Conservation (phyloP, 345 rosid genomes). For the Diplotaxis tenuifolia region DNA sequence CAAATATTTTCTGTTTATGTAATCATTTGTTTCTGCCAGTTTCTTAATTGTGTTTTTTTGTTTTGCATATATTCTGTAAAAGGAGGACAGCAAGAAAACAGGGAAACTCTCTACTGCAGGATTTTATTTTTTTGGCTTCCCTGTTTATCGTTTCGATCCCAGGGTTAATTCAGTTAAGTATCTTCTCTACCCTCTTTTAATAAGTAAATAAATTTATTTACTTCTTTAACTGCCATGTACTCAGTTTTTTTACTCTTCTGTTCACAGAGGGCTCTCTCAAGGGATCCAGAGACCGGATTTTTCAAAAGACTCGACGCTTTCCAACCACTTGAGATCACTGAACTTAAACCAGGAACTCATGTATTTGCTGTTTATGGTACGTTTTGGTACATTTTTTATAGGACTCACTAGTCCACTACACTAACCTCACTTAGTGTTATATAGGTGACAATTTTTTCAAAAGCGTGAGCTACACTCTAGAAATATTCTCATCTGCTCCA, state of each 20-base stretch:
- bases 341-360: constrained; percentile 82
- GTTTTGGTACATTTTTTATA: no score
- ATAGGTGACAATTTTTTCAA: constrained; percentile 89
- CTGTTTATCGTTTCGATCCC: constrained; percentile 85
- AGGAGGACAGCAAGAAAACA: constrained; percentile 86
- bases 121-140: constrained; percentile 87
- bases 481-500: constrained; percentile 81
- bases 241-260: constrained; percentile 15
- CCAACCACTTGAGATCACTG: constrained; percentile 92
- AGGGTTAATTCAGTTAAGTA: constrained; percentile 62
- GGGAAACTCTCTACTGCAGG: constrained; percentile 88
- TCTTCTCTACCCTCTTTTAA: constrained; percentile 6
- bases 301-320: constrained; percentile 89
- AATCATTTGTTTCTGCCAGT: no score
- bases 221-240: constrained; percentile 5
- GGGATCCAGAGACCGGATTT: constrained; percentile 90
- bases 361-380: constrained; percentile 90
- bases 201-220: not conserved
- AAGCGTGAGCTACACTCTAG: constrained; percentile 81
- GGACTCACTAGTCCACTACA: not conserved
- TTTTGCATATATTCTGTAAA: no score
- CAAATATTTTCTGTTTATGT: no score
- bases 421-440: constrained; percentile 14
- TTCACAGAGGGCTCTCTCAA: constrained; percentile 67
- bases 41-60: no score